Evolutionary conservation across 208 protist genomes (phyloP), one percentile per base, ranked within the genome.

Genomic region (Acanthamoeba castellanii): DNA sequence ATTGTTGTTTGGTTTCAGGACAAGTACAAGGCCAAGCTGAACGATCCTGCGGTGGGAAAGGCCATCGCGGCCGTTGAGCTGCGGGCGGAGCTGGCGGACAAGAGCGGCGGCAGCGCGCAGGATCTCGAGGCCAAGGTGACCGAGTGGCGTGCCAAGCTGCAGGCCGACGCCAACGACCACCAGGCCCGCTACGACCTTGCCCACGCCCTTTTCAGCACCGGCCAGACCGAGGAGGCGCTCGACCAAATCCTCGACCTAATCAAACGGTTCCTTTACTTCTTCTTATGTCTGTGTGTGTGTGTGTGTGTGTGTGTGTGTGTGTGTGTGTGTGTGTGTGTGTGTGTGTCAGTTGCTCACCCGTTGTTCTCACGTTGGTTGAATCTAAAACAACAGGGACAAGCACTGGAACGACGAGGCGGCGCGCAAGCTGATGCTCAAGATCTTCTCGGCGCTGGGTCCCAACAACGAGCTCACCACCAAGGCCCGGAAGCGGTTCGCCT

Each of bases 361-460:
- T 4, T 42, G 13, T 0, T 9, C 20, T 1, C 18, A 9, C 25
- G 34, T 27, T 25, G 55, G 55, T 81, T 47, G 37, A n/a, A 25
- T 30, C 1, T 14, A 2, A 14, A 0, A 81, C 30, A 18, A n/a
- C 37, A 92, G 90, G 68, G 70, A 94, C 90, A 94, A 94, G 72
- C 47, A 94, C 47, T 94, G 90, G 90, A 94, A 94, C 34, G 90
- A 94, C 22, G 90, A 94, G 42, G 90, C 90, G 20, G 90, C 90
- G 5, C 66, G 90, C 30, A 78, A 94, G 70, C 90, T 94, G 13
- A 42, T 94, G 90, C 57, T 94, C 30, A 94, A 85, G 50, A 84
- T 94, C 68, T 94, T 94, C 37, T 61, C 90, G 30, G 90, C 50
- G 22, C 42, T 94, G 42, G 90, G 90, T 4, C n/a, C 87, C 52